Conservation (phyloP, 164 flowering plant genomes). For the Brasenia schreberi region DNA sequence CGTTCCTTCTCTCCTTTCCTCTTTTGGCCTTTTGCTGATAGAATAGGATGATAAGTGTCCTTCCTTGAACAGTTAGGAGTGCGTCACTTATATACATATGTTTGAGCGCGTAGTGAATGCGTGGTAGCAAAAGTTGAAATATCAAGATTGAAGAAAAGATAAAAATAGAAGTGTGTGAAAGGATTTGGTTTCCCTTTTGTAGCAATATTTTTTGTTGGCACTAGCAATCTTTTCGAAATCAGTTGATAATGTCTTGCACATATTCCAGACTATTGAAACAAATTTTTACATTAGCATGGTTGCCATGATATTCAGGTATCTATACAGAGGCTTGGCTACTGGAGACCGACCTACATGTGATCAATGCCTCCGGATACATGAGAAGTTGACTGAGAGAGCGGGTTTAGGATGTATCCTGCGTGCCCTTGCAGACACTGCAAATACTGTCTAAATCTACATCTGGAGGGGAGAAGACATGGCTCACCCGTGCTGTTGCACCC, state of each 20-base stretch:
- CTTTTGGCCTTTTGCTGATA: too few species aligned
- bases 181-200: too few species aligned
- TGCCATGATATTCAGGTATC: conserved; percentile 37
- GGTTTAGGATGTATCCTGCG: conserved; percentile 87
- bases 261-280: not conserved
- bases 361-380: conserved; percentile 87
- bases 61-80: too few species aligned
- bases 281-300: not conserved
- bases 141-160: too few species aligned
- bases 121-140: too few species aligned
- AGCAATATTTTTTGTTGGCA: not conserved
- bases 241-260: not conserved
- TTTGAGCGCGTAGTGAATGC: too few species aligned
- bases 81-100: too few species aligned
- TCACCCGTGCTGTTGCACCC: not conserved
- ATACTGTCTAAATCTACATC: conserved; percentile 43
- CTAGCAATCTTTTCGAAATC: not conserved
- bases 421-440: conserved; percentile 60
- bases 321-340: conserved; percentile 87
- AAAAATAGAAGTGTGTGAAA: too few species aligned
- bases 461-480: not conserved
- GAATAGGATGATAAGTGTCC: too few species aligned
- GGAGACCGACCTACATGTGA: conserved; percentile 96
- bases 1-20: too few species aligned
- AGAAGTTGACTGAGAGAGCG: conserved; percentile 71